phyloP scores from a whole-genome alignment of 208 protist genomes.

The Leishmania major region DNA sequence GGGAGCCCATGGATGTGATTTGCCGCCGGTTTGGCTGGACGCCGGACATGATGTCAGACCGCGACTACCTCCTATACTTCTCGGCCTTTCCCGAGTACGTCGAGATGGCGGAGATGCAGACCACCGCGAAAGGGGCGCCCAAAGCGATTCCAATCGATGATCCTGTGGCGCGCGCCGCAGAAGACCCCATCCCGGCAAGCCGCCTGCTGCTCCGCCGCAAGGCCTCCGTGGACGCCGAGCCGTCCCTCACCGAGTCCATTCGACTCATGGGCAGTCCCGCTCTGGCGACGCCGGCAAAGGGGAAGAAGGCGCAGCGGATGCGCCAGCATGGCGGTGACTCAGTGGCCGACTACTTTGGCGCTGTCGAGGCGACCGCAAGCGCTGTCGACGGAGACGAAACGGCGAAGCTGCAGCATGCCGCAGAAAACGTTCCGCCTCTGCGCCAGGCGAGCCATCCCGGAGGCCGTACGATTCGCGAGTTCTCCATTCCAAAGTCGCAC shows the following conservation, averaged over 20 bases:
- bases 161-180: slow-evolving; percentile 51
- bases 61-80: slow-evolving; percentile 86
- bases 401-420: slow-evolving; percentile 60
- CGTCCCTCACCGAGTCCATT: slow-evolving; percentile 89
- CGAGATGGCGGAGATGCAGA: slow-evolving; percentile 79
- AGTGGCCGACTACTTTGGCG: slow-evolving; percentile 51
- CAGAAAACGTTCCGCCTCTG: slow-evolving; percentile 51
- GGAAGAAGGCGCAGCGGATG: slow-evolving; percentile 44
- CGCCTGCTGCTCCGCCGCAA: slow-evolving; percentile 81
- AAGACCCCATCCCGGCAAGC: slow-evolving; percentile 50
- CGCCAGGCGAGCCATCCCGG: slow-evolving; percentile 67
- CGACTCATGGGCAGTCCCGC: slow-evolving; percentile 83
- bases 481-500: slow-evolving; percentile 67
- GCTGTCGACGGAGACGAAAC: slow-evolving; percentile 75
- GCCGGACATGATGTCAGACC: slow-evolving; percentile 64
- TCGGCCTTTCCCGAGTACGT: slow-evolving; percentile 76
- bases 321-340: slow-evolving; percentile 29
- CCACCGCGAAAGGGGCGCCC: slow-evolving; percentile 35
- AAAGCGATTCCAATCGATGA: slow-evolving; percentile 68
- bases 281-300: slow-evolving; percentile 47
- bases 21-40: slow-evolving; percentile 83
- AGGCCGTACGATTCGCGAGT: slow-evolving; percentile 75
- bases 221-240: slow-evolving; percentile 60
- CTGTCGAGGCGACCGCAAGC: slow-evolving; percentile 54
- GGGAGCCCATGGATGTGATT: slow-evolving; percentile 87